Percentiles rank a stretch among this genome's conserved stretches.
Conservation (phyloP, 2,329 filamentous ascomycete genomes). For the Clonostachys chloroleuca region DNA sequence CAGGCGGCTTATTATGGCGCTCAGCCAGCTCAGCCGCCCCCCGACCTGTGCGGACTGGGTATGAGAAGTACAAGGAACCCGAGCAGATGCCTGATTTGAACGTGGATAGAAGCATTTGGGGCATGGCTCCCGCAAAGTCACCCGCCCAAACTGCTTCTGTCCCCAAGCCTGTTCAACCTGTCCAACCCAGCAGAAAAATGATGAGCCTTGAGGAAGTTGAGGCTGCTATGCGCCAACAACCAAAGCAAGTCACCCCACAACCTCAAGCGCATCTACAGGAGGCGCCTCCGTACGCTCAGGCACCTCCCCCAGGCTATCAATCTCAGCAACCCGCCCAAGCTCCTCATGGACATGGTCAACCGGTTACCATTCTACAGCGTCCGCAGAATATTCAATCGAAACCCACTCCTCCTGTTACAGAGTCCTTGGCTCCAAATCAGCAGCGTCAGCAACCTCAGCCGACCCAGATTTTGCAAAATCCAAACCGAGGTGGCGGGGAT, state of each 20-base stretch:
- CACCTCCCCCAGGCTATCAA: constrained; percentile 6
- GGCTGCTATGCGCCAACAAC: constrained; percentile 77
- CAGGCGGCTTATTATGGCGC: constrained; percentile 20
- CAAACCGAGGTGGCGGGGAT: constrained; percentile 58
- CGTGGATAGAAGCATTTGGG: constrained; percentile 92
- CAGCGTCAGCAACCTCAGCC: constrained; percentile 43
- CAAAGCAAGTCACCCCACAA: constrained; percentile 39
- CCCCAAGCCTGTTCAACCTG: constrained; percentile 15
- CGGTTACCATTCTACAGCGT: constrained; percentile 51
- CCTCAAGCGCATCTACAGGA: constrained; percentile 23
- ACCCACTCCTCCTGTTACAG: constrained; percentile 11
- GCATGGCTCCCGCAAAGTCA: constrained; percentile 56
- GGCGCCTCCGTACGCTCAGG: constrained; percentile 17
- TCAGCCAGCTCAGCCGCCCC: constrained; percentile 15
- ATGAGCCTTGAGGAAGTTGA: constrained; percentile 97
- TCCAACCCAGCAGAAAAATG: constrained; percentile 55
- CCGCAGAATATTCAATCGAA: constrained; percentile 37
- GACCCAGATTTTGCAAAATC: constrained; percentile 76
- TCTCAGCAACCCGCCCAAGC: constrained; percentile 8
- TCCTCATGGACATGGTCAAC: constrained; percentile 35
- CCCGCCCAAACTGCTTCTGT: constrained; percentile 21
- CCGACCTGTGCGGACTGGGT: constrained; percentile 72
- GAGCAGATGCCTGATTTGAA: constrained; percentile 86
- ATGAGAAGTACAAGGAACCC: constrained; percentile 84
- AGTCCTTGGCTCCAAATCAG: constrained; percentile 19